These are phyloP conservation scores for Ganoderma multipileum DNA, from an alignment of 1,284 basidiomycete species.

Conservation along the genomic window DNA sequence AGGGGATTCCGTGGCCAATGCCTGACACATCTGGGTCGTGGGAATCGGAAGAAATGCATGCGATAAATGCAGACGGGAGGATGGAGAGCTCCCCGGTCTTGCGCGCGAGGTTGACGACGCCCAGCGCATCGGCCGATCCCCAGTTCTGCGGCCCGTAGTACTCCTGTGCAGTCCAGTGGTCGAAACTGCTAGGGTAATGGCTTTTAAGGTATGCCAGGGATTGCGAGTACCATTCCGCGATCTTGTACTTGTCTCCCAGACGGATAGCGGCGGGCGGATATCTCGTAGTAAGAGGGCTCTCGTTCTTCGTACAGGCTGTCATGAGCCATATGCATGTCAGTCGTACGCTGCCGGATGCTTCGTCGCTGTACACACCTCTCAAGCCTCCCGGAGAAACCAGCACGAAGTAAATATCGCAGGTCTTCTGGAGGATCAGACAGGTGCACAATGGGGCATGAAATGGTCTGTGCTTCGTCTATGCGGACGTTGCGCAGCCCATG, in stretches of 20 bases:
- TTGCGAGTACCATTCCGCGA: not conserved
- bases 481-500: not conserved
- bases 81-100: not conserved
- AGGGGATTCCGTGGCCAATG: not conserved
- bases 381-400: not conserved
- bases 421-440: conserved; percentile 9
- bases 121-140: not conserved
- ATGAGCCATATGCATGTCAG: too few relatives aligned
- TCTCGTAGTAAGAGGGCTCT: not conserved
- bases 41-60: not conserved
- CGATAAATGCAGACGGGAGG: not conserved
- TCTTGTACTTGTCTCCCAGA: conserved; percentile 15
- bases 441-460: not conserved
- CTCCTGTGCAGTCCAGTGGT: not conserved
- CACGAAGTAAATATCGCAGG: conserved; percentile 11
- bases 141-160: not conserved
- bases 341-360: not conserved
- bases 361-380: not conserved
- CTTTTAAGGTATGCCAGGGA: conserved; percentile 1
- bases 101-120: not conserved
- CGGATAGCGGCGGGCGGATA: conserved; percentile 9
- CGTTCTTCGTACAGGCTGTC: not conserved
- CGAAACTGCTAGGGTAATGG: conserved; percentile 6
- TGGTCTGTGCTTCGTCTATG: not conserved
- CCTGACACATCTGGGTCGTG: not conserved